Conservation (phyloP, 345 rosid genomes). For the Litchi chinensis region DNA sequence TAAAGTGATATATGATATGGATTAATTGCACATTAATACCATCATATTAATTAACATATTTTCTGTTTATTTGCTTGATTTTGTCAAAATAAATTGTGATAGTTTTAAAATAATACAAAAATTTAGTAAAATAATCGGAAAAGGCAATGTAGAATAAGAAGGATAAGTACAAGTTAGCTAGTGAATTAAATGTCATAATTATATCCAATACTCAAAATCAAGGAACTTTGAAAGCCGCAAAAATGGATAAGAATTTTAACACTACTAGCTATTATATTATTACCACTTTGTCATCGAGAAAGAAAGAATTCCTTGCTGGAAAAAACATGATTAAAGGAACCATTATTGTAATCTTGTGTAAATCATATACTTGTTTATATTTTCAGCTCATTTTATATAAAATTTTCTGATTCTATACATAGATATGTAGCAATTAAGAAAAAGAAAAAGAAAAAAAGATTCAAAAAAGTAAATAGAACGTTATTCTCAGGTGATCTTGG, state of each 20-base stretch:
- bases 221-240: too few species aligned
- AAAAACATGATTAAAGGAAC: not conserved
- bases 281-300: not conserved
- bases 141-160: not conserved
- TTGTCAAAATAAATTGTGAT: not conserved
- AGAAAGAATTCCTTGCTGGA: not conserved
- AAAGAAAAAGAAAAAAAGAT: not conserved
- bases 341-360: not conserved
- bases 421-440: not conserved
- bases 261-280: not conserved
- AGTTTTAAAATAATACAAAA: too few species aligned
- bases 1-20: too few species aligned
- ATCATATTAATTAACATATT: not conserved
- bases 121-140: not conserved
- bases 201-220: too few species aligned
- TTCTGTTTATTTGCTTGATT: too few species aligned
- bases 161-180: not conserved
- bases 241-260: not conserved
- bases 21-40: not conserved
- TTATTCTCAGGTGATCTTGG: slow-evolving; percentile 25
- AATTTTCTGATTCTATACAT: slow-evolving; percentile 20
- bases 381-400: not conserved
- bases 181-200: too few species aligned
- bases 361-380: not conserved
- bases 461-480: not conserved